phyloP scores from a whole-genome alignment of 1,284 basidiomycete species.

The Ganoderma multipileum region DNA sequence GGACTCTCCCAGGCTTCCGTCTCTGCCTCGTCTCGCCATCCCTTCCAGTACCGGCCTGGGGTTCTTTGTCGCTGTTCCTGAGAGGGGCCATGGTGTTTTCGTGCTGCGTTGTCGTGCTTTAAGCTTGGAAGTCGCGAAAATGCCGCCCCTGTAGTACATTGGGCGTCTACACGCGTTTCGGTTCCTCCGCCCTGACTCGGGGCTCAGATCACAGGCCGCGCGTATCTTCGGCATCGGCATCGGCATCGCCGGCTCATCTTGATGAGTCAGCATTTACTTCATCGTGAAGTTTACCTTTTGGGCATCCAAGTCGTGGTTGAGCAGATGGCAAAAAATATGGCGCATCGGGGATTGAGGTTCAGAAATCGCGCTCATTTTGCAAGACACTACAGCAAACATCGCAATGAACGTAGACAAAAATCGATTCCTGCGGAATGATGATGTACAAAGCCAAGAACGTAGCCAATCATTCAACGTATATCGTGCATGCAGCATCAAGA shows the following conservation, averaged over 20 bases:
- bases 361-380: background rate
- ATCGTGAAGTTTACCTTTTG: background rate
- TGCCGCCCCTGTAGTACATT: background rate
- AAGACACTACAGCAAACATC: background rate
- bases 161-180: background rate
- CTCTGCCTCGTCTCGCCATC: conserved; percentile 36
- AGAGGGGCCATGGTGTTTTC: conserved; percentile 26
- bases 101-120: background rate
- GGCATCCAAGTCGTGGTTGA: background rate
- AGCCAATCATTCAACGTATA: background rate
- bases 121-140: background rate
- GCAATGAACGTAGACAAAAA: background rate
- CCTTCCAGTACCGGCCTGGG: conserved; percentile 1
- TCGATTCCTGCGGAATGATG: background rate
- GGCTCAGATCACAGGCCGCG: background rate
- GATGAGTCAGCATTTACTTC: background rate
- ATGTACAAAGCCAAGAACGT: background rate
- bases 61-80: conserved; percentile 28
- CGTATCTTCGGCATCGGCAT: background rate
- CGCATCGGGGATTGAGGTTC: background rate
- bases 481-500: background rate
- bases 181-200: background rate
- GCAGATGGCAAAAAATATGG: background rate
- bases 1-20: conserved; percentile 55
- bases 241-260: background rate